A percentile compares a stretch with the other conserved stretches of the same genome.
phyloP scores from a whole-genome alignment of 257 asterid genomes.

The Solanum tarijense region DNA sequence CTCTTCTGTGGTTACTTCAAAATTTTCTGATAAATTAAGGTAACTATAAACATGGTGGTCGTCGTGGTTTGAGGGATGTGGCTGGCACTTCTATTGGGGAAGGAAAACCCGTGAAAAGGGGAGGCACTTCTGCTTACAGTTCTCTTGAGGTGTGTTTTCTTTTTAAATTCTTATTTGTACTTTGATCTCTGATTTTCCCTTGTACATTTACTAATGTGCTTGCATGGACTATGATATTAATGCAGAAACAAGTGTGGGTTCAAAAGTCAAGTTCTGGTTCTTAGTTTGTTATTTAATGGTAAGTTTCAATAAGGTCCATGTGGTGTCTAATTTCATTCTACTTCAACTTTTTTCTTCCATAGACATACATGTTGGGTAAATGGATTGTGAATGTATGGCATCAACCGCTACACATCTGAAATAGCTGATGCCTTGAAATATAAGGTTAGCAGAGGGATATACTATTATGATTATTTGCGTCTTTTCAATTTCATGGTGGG shows the following conservation, averaged over 20 bases:
- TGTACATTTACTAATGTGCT: not conserved
- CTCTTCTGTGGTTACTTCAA: not conserved
- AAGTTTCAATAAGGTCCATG: slow-evolving; percentile 17
- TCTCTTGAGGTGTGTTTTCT: slow-evolving; percentile 50
- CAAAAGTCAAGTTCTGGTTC: slow-evolving; percentile 86
- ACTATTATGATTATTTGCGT: not conserved
- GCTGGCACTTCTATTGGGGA: slow-evolving; percentile 51
- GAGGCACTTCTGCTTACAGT: slow-evolving; percentile 41
- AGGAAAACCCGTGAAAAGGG: slow-evolving; percentile 56
- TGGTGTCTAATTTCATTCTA: not conserved
- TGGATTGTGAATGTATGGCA: not conserved
- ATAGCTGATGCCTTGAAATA: not conserved
- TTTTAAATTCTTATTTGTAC: not conserved
- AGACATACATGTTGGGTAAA: not conserved
- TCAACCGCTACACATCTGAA: not conserved
- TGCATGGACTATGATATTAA: slow-evolving; percentile 1
- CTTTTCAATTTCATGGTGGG: not conserved
- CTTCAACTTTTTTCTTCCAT: not conserved
- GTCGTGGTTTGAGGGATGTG: slow-evolving; percentile 44
- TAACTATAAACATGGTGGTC: slow-evolving; percentile 53
- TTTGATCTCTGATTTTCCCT: not conserved
- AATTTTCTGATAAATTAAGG: slow-evolving; percentile 27
- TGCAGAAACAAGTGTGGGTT: slow-evolving; percentile 96
- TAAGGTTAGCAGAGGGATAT: not conserved
- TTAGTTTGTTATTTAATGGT: slow-evolving; percentile 46